phyloP scores from a whole-genome alignment of 345 rosid species.

The Bretschneidera sinensis region DNA sequence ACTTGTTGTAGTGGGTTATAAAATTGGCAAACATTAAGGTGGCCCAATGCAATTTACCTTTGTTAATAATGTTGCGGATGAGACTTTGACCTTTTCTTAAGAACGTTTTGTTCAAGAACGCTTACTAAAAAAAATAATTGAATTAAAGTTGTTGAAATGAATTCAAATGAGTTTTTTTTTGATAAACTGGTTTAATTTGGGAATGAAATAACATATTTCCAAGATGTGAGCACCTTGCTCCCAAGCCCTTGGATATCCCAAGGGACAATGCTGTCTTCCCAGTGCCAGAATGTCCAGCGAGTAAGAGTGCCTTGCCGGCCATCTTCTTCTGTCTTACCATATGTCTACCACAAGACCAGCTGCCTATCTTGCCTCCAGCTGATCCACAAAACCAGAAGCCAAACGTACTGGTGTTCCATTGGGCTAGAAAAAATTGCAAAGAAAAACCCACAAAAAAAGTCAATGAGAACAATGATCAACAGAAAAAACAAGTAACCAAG shows the following conservation, averaged over 20 bases:
- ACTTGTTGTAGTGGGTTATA: too few species aligned
- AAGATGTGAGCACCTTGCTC: conserved; percentile 56
- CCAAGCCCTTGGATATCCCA: conserved; percentile 95
- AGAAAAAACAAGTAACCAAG: neutral
- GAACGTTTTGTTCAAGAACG: too few species aligned
- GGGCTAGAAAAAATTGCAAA: conserved; percentile 33
- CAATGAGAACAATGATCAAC: neutral
- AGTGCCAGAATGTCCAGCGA: conserved; percentile 98
- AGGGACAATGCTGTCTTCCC: conserved; percentile 98
- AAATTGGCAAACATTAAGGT: too few species aligned
- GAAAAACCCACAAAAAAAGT: neutral
- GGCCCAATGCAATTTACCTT: too few species aligned
- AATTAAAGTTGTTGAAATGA: too few species aligned
- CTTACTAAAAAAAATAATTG: too few species aligned
- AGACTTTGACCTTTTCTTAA: too few species aligned
- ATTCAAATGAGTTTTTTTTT: too few species aligned
- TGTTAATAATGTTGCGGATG: too few species aligned
- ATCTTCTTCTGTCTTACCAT: conserved; percentile 89
- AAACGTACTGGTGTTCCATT: conserved; percentile 63
- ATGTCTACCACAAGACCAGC: conserved; percentile 96
- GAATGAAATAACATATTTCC: too few species aligned
- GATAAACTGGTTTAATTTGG: neutral
- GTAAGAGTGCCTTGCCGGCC: conserved; percentile 93
- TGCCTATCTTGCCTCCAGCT: conserved; percentile 92
- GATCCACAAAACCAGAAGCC: conserved; percentile 97